Conservation (phyloP, 2,329 filamentous ascomycete species). For the Chaetomium olivaceum region DNA sequence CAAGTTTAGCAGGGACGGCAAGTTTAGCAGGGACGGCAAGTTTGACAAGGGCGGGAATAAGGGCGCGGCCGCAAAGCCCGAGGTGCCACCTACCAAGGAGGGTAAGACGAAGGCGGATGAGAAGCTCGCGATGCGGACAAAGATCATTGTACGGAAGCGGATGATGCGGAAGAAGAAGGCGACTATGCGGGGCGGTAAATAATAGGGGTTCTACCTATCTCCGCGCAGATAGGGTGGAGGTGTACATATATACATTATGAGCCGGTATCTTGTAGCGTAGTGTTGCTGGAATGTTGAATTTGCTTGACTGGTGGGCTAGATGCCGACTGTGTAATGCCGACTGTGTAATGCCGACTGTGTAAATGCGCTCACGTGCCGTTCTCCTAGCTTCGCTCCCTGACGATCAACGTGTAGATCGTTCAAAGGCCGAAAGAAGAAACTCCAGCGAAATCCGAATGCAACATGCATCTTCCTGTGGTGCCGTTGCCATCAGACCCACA, state of each 20-base stretch:
- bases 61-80: constrained; percentile 30
- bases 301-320: neutral
- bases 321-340: no score
- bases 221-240: neutral
- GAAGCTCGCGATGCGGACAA: constrained; percentile 57
- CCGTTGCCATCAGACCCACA: neutral
- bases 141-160: constrained; percentile 83
- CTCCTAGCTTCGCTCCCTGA: neutral
- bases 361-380: neutral
- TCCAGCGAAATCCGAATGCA: neutral
- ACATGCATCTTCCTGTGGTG: neutral
- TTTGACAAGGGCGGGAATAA: constrained; percentile 30
- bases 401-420: neutral
- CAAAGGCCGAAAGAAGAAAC: neutral
- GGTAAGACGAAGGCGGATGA: constrained; percentile 40
- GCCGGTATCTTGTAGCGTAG: neutral
- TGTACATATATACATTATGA: neutral
- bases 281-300: neutral
- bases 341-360: no score
- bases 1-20: constrained; percentile 31
- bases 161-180: constrained; percentile 72
- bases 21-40: constrained; percentile 36
- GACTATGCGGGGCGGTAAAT: constrained; percentile 28
- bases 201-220: constrained; percentile 5
- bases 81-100: constrained; percentile 39